Evolutionary conservation across 805 yeast genomes (phyloP).

Genomic region (Candida saitoana): DNA sequence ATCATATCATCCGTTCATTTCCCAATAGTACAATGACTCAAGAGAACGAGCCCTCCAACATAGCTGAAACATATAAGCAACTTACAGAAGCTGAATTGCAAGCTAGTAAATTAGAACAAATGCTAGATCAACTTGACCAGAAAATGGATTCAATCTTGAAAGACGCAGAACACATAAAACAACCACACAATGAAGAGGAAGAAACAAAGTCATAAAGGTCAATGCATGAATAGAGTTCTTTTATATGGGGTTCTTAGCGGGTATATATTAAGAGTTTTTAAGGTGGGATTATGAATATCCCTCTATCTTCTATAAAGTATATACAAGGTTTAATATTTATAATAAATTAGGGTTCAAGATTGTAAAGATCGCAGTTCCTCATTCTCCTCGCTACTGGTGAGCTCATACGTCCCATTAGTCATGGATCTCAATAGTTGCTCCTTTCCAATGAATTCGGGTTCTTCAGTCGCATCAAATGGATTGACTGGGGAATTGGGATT

Average conservation of each 20-base stretch:
- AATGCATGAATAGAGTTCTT: too few relatives aligned
- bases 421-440: conserved; percentile 10
- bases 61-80: conserved; percentile 57
- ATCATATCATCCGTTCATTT: too few relatives aligned
- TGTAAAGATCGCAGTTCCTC: not conserved
- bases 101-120: conserved; percentile 59
- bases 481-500: conserved; percentile 70
- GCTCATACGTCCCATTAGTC: not conserved
- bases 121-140: conserved; percentile 62
- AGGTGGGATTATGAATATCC: too few relatives aligned
- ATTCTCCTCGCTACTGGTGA: not conserved
- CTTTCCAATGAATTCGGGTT: conserved; percentile 48
- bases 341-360: not conserved
- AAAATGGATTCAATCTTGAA: conserved; percentile 55
- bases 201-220: not conserved
- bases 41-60: conserved; percentile 18
- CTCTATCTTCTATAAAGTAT: not conserved
- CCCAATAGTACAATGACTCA: conserved; percentile 1
- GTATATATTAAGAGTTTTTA: not conserved
- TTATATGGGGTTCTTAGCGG: too few relatives aligned
- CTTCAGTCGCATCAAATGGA: conserved; percentile 58
- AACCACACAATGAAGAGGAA: not conserved
- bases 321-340: not conserved
- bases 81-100: conserved; percentile 62
- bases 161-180: conserved; percentile 40